Evolutionary conservation across 805 yeast genomes (phyloP).

Genomic region (Myxozyma kluyveri): DNA sequence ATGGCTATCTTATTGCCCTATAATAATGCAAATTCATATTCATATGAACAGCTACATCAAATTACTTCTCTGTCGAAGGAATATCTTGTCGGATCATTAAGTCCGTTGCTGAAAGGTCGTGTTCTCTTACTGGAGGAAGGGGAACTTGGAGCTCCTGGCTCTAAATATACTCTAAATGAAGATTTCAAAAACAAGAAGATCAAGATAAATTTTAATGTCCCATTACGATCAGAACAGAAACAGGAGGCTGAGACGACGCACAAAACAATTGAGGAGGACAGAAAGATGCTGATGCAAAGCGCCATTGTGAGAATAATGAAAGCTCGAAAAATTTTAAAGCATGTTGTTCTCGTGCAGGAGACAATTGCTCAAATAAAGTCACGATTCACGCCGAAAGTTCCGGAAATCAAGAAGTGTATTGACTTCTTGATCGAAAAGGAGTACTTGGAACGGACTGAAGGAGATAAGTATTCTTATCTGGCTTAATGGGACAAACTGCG

Average conservation of each 20-base stretch:
- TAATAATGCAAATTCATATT: slow-evolving; percentile 62
- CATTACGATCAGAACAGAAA: slow-evolving; percentile 55
- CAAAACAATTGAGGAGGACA: slow-evolving; percentile 79
- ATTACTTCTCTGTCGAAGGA: slow-evolving; percentile 66
- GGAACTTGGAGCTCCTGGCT: slow-evolving; percentile 50
- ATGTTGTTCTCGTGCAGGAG: slow-evolving; percentile 78
- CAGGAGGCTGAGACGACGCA: slow-evolving; percentile 72
- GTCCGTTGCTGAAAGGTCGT: slow-evolving; percentile 75
- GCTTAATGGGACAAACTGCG: slow-evolving; percentile 49
- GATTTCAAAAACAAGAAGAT: slow-evolving; percentile 84
- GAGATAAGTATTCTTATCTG: slow-evolving; percentile 72
- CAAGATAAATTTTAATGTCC: slow-evolving; percentile 71
- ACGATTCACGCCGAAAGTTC: slow-evolving; percentile 79
- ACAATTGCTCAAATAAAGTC: slow-evolving; percentile 79
- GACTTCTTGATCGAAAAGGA: slow-evolving; percentile 83
- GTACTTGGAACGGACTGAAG: slow-evolving; percentile 72
- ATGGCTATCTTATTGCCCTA: slow-evolving; percentile 82
- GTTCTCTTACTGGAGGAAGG: slow-evolving; percentile 63
- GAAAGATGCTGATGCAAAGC: slow-evolving; percentile 82
- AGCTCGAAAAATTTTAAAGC: slow-evolving; percentile 76
- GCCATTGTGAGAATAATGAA: slow-evolving; percentile 96
- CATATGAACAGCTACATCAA: slow-evolving; percentile 59
- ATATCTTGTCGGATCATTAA: slow-evolving; percentile 69
- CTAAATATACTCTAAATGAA: slow-evolving; percentile 65
- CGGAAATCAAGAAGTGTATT: slow-evolving; percentile 83